Conservation (phyloP, 2,329 filamentous ascomycete genomes). For the Trichoderma koningiopsis region DNA sequence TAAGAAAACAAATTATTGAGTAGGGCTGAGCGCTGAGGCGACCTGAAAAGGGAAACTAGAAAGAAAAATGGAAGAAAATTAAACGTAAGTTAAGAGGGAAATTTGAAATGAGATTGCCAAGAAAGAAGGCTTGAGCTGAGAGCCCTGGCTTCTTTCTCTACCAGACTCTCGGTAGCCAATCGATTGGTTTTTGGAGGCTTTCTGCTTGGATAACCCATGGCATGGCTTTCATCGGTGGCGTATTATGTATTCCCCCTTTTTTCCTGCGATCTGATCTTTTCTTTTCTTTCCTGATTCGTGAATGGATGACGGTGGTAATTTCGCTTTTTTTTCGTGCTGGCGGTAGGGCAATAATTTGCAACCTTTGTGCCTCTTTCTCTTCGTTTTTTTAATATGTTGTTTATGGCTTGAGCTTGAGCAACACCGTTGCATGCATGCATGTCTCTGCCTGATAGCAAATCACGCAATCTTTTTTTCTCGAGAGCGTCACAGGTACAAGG, state of each 20-base stretch:
- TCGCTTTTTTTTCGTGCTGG: neutral
- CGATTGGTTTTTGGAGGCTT: neutral
- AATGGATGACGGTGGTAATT: neutral
- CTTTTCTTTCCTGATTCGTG: neutral
- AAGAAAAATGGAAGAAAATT: neutral
- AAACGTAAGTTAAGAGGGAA: neutral
- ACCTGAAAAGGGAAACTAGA: neutral
- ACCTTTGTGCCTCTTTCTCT: neutral
- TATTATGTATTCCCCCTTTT: neutral
- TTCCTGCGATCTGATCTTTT: neutral
- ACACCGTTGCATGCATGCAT: neutral
- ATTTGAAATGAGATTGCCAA: conserved; percentile 1
- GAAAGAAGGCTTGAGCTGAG: conserved; percentile 17
- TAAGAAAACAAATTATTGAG: neutral
- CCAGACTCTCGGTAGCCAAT: conserved; percentile 22
- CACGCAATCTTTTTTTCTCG: neutral
- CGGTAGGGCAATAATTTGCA: neutral
- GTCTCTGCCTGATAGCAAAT: neutral
- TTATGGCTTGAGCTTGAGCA: neutral
- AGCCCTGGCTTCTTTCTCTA: neutral
- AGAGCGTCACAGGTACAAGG: neutral
- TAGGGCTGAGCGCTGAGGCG: conserved; percentile 15
- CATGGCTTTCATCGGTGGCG: neutral
- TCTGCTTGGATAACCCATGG: neutral
- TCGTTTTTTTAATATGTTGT: neutral